These are phyloP conservation scores for Leersia perrieri DNA, from an alignment of 176 grass and related monocot genomes.

Conservation along the genomic window DNA sequence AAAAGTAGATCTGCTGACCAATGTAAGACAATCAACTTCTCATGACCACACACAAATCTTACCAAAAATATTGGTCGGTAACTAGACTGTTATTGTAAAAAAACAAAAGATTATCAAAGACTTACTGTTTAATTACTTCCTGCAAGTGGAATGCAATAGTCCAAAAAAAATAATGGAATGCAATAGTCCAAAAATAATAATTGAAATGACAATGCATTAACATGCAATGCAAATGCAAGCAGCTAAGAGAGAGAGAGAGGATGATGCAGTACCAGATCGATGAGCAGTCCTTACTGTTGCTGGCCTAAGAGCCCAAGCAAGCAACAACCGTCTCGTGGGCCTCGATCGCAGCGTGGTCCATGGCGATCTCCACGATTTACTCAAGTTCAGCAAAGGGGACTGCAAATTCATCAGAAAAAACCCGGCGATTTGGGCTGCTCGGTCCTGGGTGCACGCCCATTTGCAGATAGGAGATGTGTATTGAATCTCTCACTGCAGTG, in stretches of 20 bases:
- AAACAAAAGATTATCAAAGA: not conserved
- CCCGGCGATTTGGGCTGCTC: not conserved
- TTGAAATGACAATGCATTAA: not conserved
- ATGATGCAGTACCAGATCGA: not conserved
- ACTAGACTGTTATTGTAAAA: not conserved
- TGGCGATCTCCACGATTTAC: not conserved
- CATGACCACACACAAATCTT: not conserved
- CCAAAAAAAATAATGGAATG: not conserved
- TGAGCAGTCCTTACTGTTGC: not conserved
- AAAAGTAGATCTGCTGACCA: not conserved
- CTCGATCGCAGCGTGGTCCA: not conserved
- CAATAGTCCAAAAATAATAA: not conserved
- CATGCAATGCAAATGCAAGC: not conserved
- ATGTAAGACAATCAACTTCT: not conserved
- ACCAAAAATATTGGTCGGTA: not conserved
- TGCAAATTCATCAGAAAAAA: not conserved
- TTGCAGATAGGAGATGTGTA: not conserved
- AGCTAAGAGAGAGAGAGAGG: not conserved
- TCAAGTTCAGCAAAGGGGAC: not conserved
- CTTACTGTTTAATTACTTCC: not conserved
- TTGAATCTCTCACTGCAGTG: no score
- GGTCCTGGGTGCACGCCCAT: not conserved
- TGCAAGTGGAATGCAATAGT: not conserved
- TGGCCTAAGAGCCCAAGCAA: not conserved
- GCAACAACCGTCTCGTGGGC: not conserved